A percentile compares a stretch with the other conserved stretches of the same genome.
phyloP scores from a whole-genome alignment of 805 yeast genomes.

The Starmerella roubikii region DNA sequence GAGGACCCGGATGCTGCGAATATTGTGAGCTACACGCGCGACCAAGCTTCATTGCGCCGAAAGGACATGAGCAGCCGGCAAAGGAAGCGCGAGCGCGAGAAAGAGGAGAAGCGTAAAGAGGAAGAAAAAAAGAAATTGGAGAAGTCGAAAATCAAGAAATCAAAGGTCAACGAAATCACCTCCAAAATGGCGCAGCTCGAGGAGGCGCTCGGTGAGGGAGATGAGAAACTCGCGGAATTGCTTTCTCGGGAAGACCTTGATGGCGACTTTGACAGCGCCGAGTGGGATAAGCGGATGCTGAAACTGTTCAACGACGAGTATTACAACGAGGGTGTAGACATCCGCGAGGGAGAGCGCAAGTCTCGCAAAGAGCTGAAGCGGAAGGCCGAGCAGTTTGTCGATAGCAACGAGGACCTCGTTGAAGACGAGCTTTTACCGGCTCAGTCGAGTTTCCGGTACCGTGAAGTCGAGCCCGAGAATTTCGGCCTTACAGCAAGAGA shows the following conservation, averaged over 20 bases:
- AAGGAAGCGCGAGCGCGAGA: slow-evolving; percentile 63
- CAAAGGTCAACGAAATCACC: slow-evolving; percentile 62
- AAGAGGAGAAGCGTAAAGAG: slow-evolving; percentile 38
- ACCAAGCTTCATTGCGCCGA: slow-evolving; percentile 80
- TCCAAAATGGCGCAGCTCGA: slow-evolving; percentile 53
- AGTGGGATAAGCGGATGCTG: slow-evolving; percentile 81
- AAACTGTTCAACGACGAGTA: slow-evolving; percentile 76
- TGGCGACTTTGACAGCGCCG: slow-evolving; percentile 78
- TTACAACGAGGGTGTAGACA: slow-evolving; percentile 36
- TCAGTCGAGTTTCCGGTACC: slow-evolving; percentile 49
- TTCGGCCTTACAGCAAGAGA: slow-evolving; percentile 79
- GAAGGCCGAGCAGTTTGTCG: slow-evolving; percentile 67
- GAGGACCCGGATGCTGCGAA: slow-evolving; percentile 88
- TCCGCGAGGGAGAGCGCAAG: slow-evolving; percentile 33
- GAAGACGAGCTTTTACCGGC: slow-evolving; percentile 40
- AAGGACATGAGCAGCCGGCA: slow-evolving; percentile 61
- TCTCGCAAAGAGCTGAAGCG: slow-evolving; percentile 48
- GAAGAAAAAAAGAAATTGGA: slow-evolving; percentile 44
- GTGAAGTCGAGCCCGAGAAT: slow-evolving; percentile 91
- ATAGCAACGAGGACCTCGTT: slow-evolving; percentile 49
- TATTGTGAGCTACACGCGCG: slow-evolving; percentile 85
- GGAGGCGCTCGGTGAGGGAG: slow-evolving; percentile 48
- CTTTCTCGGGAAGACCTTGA: slow-evolving; percentile 66
- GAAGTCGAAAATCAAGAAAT: slow-evolving; percentile 56
- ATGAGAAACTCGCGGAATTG: slow-evolving; percentile 43